Percentiles rank a stretch among this genome's conserved stretches.
Conservation (phyloP, 2,329 filamentous ascomycete genomes). For the Zymoseptoria tritici region DNA sequence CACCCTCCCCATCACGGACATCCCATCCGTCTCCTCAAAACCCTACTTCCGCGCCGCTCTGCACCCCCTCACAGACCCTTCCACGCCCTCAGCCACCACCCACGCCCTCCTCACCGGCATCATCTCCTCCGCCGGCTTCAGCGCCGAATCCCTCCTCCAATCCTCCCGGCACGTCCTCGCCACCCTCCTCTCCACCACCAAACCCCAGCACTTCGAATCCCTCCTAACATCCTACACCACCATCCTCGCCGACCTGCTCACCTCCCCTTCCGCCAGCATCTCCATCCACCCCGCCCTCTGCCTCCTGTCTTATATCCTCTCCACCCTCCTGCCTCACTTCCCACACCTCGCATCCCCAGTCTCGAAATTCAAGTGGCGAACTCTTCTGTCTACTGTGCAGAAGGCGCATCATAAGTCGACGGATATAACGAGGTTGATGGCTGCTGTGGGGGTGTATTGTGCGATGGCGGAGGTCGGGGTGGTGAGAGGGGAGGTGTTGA, state of each 20-base stretch:
- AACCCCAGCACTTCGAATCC: constrained; percentile 1
- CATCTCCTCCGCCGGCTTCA: constrained; percentile 68
- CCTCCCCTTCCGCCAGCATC: background rate
- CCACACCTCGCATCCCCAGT: constrained; percentile 18
- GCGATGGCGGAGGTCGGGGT: constrained; percentile 52
- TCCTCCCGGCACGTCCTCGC: constrained; percentile 59
- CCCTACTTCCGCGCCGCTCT: constrained; percentile 20
- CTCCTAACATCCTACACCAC: constrained; percentile 19
- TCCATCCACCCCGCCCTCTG: constrained; percentile 58
- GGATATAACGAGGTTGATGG: constrained; percentile 73
- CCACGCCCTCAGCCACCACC: constrained; percentile 13
- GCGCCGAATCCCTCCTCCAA: constrained; percentile 66
- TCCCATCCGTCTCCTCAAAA: constrained; percentile 20
- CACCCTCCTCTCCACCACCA: constrained; percentile 29
- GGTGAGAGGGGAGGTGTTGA: constrained; percentile 50
- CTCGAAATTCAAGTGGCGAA: constrained; percentile 54
- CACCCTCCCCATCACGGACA: constrained; percentile 5
- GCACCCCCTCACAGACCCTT: constrained; percentile 3
- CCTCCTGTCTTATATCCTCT: constrained; percentile 62
- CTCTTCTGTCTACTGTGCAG: constrained; percentile 63
- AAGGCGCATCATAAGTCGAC: constrained; percentile 76
- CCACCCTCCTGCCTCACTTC: constrained; percentile 37
- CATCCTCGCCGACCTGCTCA: constrained; percentile 17
- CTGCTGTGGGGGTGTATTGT: constrained; percentile 72
- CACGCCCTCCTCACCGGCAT: constrained; percentile 55